Evolutionary conservation across 257 asterid genomes (phyloP), one percentile per base, ranked within the genome.

Genomic region (Petunia secreta): DNA sequence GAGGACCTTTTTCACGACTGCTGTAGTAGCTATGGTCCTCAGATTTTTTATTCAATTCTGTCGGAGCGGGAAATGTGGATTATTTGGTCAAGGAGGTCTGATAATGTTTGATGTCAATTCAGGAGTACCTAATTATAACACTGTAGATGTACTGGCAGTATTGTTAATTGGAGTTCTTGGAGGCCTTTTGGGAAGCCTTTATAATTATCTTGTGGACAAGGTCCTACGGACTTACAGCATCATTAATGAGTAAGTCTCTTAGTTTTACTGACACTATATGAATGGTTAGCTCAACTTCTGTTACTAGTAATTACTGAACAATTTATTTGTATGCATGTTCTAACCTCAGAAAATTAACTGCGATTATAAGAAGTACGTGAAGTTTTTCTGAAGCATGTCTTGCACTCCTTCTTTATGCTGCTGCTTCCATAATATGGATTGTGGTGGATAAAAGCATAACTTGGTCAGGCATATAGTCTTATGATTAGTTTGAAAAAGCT

Each of bases 1-100:
- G 99, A 90, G 98, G 85, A 90, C 99, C 63, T 95, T 95, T 88
- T 95, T 95, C 92, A 93, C 98, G 62, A 92, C 98, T 80, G 99
- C 98, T 62, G 91, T 92, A 39, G 99, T 93, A 58, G 98, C 99
- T 78, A 91, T 95, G 82, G 94, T 93, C 8, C 85, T 95, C 76
- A 90, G 97, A 87, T 58, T 83, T 77, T 86, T 91, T 81, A 93
- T 94, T 59, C 87, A 79, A 73, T 86, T 88, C 79, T 93, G 98
- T 83, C 89, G 91, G 68, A 83, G 85, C 66, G 99, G 97, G 48
- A 80, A 87, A 14, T 95, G 99, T 85, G 99, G 99, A 54, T 91
- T 95, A 41, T 93, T 95, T 67, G 99, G 99, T 77, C 87, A 93
- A 86, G 99, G 98, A 84, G 98, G 99, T 80, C 84, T 95, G 69